phyloP scores from a whole-genome alignment of 768 basidiomycete species.

The Mycena pura region DNA sequence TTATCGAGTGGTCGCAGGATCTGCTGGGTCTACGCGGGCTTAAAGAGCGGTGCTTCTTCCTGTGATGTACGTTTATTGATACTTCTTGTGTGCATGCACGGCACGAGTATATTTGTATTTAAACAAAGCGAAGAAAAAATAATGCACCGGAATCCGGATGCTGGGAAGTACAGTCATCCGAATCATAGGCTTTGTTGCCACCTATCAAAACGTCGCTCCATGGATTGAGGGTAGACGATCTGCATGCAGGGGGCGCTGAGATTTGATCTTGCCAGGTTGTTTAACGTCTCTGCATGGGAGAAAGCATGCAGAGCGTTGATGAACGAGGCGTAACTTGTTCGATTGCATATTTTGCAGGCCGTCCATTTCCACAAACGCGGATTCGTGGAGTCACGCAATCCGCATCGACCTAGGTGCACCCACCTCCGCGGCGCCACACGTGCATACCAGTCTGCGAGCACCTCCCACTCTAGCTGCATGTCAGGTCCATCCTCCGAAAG shows the following conservation, averaged over 20 bases:
- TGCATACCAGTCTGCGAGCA: too few species aligned
- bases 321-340: slow-evolving; percentile 51
- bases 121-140: slow-evolving; percentile 33
- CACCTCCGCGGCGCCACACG: too few species aligned
- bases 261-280: slow-evolving; percentile 62
- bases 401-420: too few species aligned
- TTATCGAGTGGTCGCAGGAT: slow-evolving; percentile 53
- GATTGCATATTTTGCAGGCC: too few species aligned
- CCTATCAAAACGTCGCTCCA: slow-evolving; percentile 61
- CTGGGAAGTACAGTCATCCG: too few species aligned
- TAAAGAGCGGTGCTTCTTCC: slow-evolving; percentile 83
- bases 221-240: slow-evolving; percentile 59
- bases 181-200: too few species aligned
- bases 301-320: slow-evolving; percentile 66
- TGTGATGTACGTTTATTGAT: slow-evolving; percentile 45
- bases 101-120: not conserved
- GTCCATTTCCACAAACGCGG: too few species aligned
- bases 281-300: slow-evolving; percentile 66
- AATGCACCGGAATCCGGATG: too few species aligned
- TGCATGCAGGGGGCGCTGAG: slow-evolving; percentile 53
- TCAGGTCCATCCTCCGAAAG: too few species aligned
- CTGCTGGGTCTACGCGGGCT: slow-evolving; percentile 79
- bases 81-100: not conserved
- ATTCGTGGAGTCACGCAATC: too few species aligned
- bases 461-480: too few species aligned